These are phyloP conservation scores for Cystobasidium tubakii DNA, from an alignment of 768 basidiomycete genomes.

Conservation along the genomic window DNA sequence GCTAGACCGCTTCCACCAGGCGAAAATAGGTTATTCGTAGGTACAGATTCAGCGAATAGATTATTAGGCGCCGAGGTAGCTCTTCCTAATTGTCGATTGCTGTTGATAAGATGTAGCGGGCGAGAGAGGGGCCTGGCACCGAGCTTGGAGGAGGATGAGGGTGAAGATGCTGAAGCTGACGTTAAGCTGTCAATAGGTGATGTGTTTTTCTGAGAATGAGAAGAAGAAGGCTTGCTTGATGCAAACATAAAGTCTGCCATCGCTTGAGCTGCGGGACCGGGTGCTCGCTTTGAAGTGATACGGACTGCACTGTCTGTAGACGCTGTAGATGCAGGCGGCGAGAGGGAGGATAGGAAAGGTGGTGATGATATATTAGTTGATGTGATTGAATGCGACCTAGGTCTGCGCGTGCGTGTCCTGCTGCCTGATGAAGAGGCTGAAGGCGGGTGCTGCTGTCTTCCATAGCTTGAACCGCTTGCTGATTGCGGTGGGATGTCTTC, in stretches of 20 bases:
- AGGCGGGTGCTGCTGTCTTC: not conserved
- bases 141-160: conserved; percentile 6
- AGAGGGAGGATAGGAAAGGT: not conserved
- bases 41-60: conserved; percentile 11
- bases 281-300: conserved; percentile 5
- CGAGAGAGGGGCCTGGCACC: not conserved
- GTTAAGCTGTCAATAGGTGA: not conserved
- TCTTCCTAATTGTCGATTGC: conserved; percentile 1
- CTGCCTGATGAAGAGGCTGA: not conserved
- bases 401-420: not conserved
- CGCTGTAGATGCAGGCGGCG: not conserved
- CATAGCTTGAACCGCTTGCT: not conserved
- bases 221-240: not conserved
- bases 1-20: not conserved
- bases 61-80: conserved; percentile 12
- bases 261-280: conserved; percentile 3
- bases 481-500: not conserved
- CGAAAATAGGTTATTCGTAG: conserved; percentile 12
- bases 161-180: not conserved
- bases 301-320: not conserved
- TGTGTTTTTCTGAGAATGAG: not conserved
- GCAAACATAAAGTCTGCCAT: conserved; percentile 8
- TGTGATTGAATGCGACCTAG: not conserved
- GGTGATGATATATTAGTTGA: not conserved
- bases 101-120: not conserved